Base-by-base conservation (phyloP, 2,329 filamentous ascomycete genomes). In the Colletotrichum phormii region DNA sequence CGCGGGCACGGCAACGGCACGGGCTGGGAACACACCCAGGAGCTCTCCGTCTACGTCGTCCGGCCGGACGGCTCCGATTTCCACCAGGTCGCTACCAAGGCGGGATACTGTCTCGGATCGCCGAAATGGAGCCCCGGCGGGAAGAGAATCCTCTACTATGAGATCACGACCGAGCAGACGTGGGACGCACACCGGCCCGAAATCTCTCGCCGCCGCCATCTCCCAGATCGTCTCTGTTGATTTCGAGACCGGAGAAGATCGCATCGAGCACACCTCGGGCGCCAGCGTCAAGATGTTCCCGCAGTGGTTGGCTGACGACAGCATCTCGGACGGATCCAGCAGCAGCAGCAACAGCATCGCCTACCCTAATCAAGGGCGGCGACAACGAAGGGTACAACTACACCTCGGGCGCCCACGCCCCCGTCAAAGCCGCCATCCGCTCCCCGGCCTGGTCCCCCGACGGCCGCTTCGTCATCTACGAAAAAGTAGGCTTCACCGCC, bases 401-500 rank as follows among this genome's bases (percentile, higher is more conserved):
- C 22, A 71, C 64, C 37, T 67, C 58, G 4, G 51, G 64, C 5
- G 26, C 35, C 29, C 35, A 60, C 13, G 26, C 68, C 7, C 57
- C 64, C 29, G 64, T 67, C 11, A 53, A 37, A 7, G 68, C 68
- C 8, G 68, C 64, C 35, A 37, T 67, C 64, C 68, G 68, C 22
- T 71, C 68, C 0, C 68, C 68, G n/a, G 46, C 68, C 15, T 67
- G 64, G 68, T 71, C 68, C 5, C 68, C 68, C 6, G 68, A 71
- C 37, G 68, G 68, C 15, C 67, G 51, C 64, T 62, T 67, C 22
- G 57, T 71, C 9, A 29, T 71, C 18, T 71, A 71, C 57, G 64
- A 71, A 24, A 71, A 71, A 49, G 57, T 71, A 11, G 57, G n/a
- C 46, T 71, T 71, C 63, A 31, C 63, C 18, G 68, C 68, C 6